Base-by-base conservation (phyloP, 768 basidiomycete species). In the Brasilioporus rufonigricans region DNA sequence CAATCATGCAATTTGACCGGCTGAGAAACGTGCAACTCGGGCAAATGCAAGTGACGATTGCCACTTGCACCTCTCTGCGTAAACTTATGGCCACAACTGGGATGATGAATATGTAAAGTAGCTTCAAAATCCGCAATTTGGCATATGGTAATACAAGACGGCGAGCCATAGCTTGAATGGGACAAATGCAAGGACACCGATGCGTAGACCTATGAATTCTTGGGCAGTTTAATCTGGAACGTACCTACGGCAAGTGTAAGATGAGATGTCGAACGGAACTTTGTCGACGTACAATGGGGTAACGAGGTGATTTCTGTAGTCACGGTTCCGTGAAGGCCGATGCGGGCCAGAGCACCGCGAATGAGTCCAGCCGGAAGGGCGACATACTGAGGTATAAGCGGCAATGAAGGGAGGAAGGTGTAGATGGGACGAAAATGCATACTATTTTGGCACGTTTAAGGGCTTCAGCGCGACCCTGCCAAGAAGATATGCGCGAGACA, bases 331-430 rank as follows among this genome's bases (percentile, higher is more conserved):
- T 86, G 80, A 56, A 86, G 81, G 12, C 93, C 95, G 24, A 98
- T 72, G 51, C 93, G 78, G 13, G 80, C 74, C 2, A 98, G 79
- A 2, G 91, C 86, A 19, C 94, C 94, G 50, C 86, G 84, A 40
- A 98, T 85, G 45, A 96, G 80, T 12, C 93, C 94, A 38, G 85
- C 82, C 1, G 93, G 83, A 71, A 94, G 84, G 4, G 89, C 83
- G 13, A 86, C 84, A 63, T 93, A 91, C 91, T 44, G 7, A 4
- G 14, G 12, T 35, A 43, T 11, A 27, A 46, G n/a, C 14, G 5
- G 27, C 5, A 45, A 47, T 24, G 2, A 53, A 4, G 18, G 24
- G 18, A 10, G 18, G 24, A 11, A 14, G 5, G 1, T 4, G 12
- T 2, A 38, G n/a, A 4, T 4, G 41, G 19, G 18, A 16, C 8